Conservation (phyloP, 805 yeast species). For the Candida michaelii region DNA sequence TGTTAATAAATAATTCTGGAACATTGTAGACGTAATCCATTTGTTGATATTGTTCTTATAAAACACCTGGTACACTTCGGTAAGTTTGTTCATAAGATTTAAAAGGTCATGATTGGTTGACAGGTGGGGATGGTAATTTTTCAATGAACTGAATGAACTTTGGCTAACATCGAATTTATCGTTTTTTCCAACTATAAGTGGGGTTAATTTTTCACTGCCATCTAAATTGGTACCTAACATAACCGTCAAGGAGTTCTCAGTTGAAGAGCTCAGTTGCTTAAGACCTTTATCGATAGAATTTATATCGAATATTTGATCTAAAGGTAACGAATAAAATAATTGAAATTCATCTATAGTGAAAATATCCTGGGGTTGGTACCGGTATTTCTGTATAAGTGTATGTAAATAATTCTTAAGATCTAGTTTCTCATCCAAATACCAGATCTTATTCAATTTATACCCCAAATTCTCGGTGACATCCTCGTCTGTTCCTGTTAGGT, state of each 20-base stretch:
- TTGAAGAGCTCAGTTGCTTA: slow-evolving; percentile 33
- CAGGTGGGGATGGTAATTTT: slow-evolving; percentile 11
- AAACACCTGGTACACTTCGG: slow-evolving; percentile 50
- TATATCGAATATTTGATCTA: slow-evolving; percentile 55
- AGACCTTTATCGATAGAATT: slow-evolving; percentile 44
- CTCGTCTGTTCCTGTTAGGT: slow-evolving; percentile 45
- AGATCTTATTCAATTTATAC: slow-evolving; percentile 46
- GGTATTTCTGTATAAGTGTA: slow-evolving; percentile 24
- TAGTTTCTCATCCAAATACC: slow-evolving; percentile 60
- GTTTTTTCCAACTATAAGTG: slow-evolving; percentile 59
- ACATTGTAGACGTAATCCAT: slow-evolving; percentile 62
- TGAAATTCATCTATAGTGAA: slow-evolving; percentile 63
- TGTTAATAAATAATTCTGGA: slow-evolving; percentile 60
- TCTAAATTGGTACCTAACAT: slow-evolving; percentile 64
- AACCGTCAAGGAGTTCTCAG: slow-evolving; percentile 49
- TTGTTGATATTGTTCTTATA: slow-evolving; percentile 61
- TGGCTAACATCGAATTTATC: slow-evolving; percentile 42
- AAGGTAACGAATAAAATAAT: slow-evolving; percentile 57
- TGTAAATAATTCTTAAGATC: slow-evolving; percentile 46
- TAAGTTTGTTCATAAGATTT: slow-evolving; percentile 39
- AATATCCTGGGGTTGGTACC: slow-evolving; percentile 50
- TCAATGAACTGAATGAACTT: slow-evolving; percentile 14
- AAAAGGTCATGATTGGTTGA: slow-evolving; percentile 6
- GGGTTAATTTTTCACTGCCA: slow-evolving; percentile 62
- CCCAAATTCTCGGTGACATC: slow-evolving; percentile 36